Conservation (phyloP, 805 yeast genomes). For the Danielia reshetovae region DNA sequence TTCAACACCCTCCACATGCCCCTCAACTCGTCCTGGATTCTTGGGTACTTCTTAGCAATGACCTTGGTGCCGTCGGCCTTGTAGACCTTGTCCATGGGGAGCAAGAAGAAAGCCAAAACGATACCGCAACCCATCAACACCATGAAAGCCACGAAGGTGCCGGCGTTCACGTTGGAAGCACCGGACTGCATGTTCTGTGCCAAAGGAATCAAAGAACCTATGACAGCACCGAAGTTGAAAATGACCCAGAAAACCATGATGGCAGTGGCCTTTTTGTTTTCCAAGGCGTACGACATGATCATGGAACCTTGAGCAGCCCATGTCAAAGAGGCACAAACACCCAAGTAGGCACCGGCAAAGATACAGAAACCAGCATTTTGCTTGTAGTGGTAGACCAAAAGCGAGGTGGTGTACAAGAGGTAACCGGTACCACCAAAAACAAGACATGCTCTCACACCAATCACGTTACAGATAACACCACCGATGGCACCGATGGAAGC, state of each 20-base stretch:
- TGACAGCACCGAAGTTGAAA: slow-evolving; percentile 59
- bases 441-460: slow-evolving; percentile 45
- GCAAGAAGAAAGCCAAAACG: slow-evolving; percentile 40
- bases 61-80: slow-evolving; percentile 49
- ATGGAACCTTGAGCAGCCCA: slow-evolving; percentile 62
- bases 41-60: slow-evolving; percentile 40
- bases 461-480: slow-evolving; percentile 49
- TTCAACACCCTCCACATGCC: slow-evolving; percentile 37
- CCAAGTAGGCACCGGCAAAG: slow-evolving; percentile 55
- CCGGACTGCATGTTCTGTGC: slow-evolving; percentile 44
- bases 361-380: slow-evolving; percentile 49
- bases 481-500: slow-evolving; percentile 56
- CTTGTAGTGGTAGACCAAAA: slow-evolving; percentile 45
- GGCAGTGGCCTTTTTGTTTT: slow-evolving; percentile 48
- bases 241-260: slow-evolving; percentile 58
- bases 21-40: slow-evolving; percentile 42
- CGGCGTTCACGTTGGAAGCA: slow-evolving; percentile 34
- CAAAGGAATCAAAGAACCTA: slow-evolving; percentile 57
- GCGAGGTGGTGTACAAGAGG: slow-evolving; percentile 49
- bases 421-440: slow-evolving; percentile 55
- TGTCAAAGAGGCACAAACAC: slow-evolving; percentile 49
- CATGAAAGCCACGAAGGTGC: slow-evolving; percentile 53
- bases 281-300: slow-evolving; percentile 55
- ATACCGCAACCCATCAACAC: slow-evolving; percentile 48
- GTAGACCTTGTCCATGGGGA: slow-evolving; percentile 48